A percentile compares a stretch with the other conserved stretches of the same genome.
Evolutionary conservation across 108 stramenopile species (phyloP).

Genomic region (Bacterosira constricta): DNA sequence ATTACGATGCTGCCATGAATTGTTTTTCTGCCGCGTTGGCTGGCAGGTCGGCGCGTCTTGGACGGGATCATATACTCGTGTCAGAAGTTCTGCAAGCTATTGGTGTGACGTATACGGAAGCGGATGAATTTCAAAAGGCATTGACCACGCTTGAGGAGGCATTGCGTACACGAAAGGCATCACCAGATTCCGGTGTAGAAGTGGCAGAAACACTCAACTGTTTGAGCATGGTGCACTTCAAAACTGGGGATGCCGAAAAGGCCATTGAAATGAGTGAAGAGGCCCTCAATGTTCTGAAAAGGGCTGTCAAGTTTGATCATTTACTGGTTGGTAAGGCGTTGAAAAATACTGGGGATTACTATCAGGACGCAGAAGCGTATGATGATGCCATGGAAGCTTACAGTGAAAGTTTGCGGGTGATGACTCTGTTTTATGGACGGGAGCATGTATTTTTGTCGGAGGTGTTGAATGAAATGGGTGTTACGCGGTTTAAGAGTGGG

Average conservation of each 20-base stretch:
- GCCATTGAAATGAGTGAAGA: conserved; percentile 45
- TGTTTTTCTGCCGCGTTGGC: conserved; percentile 32
- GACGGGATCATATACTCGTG: conserved; percentile 30
- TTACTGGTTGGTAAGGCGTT: conserved; percentile 35
- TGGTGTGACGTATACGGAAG: conserved; percentile 30
- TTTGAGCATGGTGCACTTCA: conserved; percentile 36
- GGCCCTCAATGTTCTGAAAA: conserved; percentile 33
- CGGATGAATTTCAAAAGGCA: conserved; percentile 41
- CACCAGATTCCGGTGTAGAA: conserved; percentile 31
- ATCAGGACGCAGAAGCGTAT: conserved; percentile 31
- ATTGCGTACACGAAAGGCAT: conserved; percentile 19
- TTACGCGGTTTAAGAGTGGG: conserved; percentile 46
- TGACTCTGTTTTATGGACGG: conserved; percentile 41
- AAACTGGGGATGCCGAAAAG: conserved; percentile 36
- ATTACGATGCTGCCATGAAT: conserved; percentile 42
- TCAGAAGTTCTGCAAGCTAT: conserved; percentile 47
- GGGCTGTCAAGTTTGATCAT: conserved; percentile 39
- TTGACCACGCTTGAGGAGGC: conserved; percentile 37
- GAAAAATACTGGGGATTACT: conserved; percentile 46
- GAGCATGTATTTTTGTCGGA: conserved; percentile 43
- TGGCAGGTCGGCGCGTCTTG: conserved; percentile 29
- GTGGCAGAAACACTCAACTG: conserved; percentile 47
- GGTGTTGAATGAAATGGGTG: conserved; percentile 51
- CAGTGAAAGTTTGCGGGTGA: conserved; percentile 44
- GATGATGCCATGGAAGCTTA: conserved; percentile 49